These are phyloP conservation scores for Mimosa bimucronata DNA, from an alignment of 306 rosid genomes.

Conservation along the genomic window DNA sequence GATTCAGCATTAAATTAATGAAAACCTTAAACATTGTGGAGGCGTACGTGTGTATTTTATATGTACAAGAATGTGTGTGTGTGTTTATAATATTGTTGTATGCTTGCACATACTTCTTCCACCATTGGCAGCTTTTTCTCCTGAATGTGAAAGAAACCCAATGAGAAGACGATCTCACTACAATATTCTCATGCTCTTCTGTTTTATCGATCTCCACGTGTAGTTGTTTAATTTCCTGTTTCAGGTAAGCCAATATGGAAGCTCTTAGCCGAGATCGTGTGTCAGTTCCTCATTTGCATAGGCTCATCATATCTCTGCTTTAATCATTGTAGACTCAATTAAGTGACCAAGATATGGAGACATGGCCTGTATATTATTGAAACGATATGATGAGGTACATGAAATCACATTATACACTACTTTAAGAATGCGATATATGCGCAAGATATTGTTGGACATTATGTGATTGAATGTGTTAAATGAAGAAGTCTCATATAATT, in stretches of 20 bases:
- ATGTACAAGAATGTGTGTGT: neutral
- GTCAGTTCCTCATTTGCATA: conserved; percentile 38
- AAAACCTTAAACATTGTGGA: neutral
- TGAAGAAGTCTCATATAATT: too few species aligned
- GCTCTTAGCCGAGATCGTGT: conserved; percentile 3
- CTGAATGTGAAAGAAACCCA: conserved; percentile 19
- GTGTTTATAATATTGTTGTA: neutral
- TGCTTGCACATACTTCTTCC: conserved; percentile 20
- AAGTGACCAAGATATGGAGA: neutral
- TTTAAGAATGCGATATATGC: neutral
- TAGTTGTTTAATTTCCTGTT: conserved; percentile 32
- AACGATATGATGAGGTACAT: neutral
- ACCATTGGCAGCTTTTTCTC: conserved; percentile 22
- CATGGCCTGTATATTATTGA: neutral
- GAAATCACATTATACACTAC: neutral
- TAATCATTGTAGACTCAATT: neutral
- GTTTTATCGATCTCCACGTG: conserved; percentile 33
- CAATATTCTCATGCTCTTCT: conserved; percentile 17
- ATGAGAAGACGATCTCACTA: neutral
- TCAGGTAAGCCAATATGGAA: conserved; percentile 13
- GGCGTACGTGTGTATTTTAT: neutral
- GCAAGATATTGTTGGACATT: too few species aligned
- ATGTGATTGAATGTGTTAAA: too few species aligned
- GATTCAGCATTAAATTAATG: neutral
- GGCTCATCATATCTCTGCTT: neutral